A percentile compares a stretch with the other conserved stretches of the same genome.
These are phyloP conservation scores for Psilocybe mexicana DNA, from an alignment of 1,284 basidiomycete species.

Conservation along the genomic window DNA sequence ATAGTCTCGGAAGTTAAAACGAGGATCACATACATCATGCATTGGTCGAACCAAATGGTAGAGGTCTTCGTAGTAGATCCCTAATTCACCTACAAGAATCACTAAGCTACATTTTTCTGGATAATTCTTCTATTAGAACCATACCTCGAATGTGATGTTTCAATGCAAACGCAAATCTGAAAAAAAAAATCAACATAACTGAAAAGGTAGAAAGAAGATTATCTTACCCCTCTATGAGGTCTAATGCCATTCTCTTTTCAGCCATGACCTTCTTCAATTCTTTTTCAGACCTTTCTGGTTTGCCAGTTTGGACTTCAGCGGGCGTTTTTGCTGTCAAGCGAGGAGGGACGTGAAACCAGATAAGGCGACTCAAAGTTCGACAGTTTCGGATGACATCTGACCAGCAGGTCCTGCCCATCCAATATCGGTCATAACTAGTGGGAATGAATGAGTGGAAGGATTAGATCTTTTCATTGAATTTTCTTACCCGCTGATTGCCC, in stretches of 20 bases:
- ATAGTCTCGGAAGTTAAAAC: background rate
- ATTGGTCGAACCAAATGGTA: constrained; percentile 47
- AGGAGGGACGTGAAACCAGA: constrained; percentile 66
- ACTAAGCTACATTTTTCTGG: background rate
- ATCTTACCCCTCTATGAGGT: constrained; percentile 56
- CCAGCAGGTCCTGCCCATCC: constrained; percentile 62
- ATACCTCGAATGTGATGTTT: constrained; percentile 65
- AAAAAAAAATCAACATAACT: background rate
- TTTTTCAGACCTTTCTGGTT: constrained; percentile 32
- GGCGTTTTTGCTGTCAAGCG: constrained; percentile 39
- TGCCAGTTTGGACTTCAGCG: constrained; percentile 33
- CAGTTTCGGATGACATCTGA: constrained; percentile 55
- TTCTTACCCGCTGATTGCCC: constrained; percentile 55
- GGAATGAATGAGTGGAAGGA: background rate
- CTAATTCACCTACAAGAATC: constrained; percentile 42
- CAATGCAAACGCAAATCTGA: constrained; percentile 56
- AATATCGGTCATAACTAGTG: constrained; percentile 61
- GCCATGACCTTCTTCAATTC: constrained; percentile 54
- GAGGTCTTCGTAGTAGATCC: constrained; percentile 61
- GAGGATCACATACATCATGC: constrained; percentile 35
- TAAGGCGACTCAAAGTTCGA: constrained; percentile 50
- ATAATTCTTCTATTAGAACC: constrained; percentile 1
- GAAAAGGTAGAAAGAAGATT: background rate
- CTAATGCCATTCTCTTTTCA: constrained; percentile 61
- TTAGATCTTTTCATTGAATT: background rate